Percentiles rank a stretch among this genome's conserved stretches.
phyloP scores from a whole-genome alignment of 1,139 yeast species.

The Trichomonascaceae sp. region DNA sequence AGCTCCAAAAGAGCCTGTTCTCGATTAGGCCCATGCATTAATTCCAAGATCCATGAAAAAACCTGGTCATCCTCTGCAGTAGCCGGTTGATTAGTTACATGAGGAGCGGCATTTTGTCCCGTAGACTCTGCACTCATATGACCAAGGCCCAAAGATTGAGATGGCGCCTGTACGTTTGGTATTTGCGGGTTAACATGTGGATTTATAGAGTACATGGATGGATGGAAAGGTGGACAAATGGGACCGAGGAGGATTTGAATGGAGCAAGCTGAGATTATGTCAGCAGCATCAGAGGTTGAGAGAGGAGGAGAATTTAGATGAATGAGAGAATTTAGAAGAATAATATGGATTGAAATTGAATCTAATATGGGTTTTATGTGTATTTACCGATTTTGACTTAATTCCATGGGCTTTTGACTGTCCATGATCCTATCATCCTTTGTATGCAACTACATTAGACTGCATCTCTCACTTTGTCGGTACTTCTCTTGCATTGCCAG shows the following conservation, averaged over 20 bases:
- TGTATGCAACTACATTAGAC: too few relatives aligned
- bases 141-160: conserved; percentile 1
- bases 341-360: too few relatives aligned
- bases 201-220: not conserved
- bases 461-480: too few relatives aligned
- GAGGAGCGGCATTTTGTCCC: conserved; percentile 4
- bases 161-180: conserved; percentile 3
- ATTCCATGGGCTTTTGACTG: too few relatives aligned
- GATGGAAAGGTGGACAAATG: not conserved
- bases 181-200: conserved; percentile 1
- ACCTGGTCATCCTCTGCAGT: conserved; percentile 84
- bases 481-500: too few relatives aligned
- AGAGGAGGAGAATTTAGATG: too few relatives aligned
- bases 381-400: too few relatives aligned
- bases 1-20: conserved; percentile 88
- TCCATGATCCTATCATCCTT: too few relatives aligned
- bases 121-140: not conserved
- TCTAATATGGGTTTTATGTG: too few relatives aligned
- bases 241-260: not conserved
- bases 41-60: conserved; percentile 82
- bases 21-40: conserved; percentile 82
- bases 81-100: conserved; percentile 26
- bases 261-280: not conserved
- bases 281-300: not conserved
- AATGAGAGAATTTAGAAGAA: too few relatives aligned